A percentile compares a stretch with the other conserved stretches of the same genome.
These are phyloP conservation scores for Leccinum subtestaceum DNA, from an alignment of 768 basidiomycete genomes.

Conservation along the genomic window DNA sequence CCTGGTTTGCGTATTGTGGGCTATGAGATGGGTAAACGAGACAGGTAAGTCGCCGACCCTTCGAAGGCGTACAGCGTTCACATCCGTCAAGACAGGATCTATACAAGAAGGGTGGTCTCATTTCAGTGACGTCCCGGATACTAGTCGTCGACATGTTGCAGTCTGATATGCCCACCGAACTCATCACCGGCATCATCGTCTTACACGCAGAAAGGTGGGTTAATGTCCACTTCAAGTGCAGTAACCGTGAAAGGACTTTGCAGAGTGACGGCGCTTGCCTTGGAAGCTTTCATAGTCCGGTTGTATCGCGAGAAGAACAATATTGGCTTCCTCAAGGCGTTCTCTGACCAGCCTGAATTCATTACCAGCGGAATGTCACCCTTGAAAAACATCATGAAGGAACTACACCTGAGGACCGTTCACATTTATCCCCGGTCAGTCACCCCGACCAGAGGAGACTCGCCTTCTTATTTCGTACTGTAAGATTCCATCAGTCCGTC, in stretches of 20 bases:
- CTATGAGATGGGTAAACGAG: slow-evolving; percentile 76
- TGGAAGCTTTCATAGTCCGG: slow-evolving; percentile 92
- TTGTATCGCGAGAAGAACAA: slow-evolving; percentile 88
- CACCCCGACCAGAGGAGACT: background rate
- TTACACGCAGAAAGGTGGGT: slow-evolving; percentile 86
- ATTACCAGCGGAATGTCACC: slow-evolving; percentile 93
- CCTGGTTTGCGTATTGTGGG: slow-evolving; percentile 82
- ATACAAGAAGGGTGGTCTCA: slow-evolving; percentile 84
- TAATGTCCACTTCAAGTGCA: background rate
- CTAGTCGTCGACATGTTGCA: slow-evolving; percentile 93
- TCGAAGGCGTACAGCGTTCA: slow-evolving; percentile 7
- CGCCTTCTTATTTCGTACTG: background rate
- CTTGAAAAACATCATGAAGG: slow-evolving; percentile 88
- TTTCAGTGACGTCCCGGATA: slow-evolving; percentile 92
- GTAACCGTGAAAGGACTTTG: background rate
- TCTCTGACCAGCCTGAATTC: slow-evolving; percentile 94
- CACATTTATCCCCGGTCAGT: slow-evolving; percentile 87
- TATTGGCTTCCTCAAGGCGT: slow-evolving; percentile 91
- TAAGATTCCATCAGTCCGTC: slow-evolving; percentile 87
- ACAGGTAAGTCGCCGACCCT: slow-evolving; percentile 53
- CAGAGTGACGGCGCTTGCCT: slow-evolving; percentile 79
- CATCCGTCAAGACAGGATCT: slow-evolving; percentile 60
- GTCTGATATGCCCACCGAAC: slow-evolving; percentile 75
- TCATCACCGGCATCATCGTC: slow-evolving; percentile 87
- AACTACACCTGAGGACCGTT: slow-evolving; percentile 84